Evolutionary conservation across 1,284 basidiomycete genomes (phyloP), one percentile per base, ranked within the genome.

Genomic region (Termitomyces sp.): DNA sequence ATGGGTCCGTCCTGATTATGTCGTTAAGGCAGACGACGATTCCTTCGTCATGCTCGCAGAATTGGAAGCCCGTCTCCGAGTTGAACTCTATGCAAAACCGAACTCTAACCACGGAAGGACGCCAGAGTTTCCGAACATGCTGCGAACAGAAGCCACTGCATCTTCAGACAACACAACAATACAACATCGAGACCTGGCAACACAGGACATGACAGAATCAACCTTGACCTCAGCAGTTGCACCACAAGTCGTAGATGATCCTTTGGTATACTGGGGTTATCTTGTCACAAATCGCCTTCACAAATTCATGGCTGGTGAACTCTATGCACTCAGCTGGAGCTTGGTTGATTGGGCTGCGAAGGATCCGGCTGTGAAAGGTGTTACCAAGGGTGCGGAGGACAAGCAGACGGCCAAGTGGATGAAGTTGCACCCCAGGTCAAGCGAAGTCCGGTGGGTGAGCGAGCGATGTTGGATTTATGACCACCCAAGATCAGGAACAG

Each of bases 401-500:
- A 96, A 97, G 69, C 86, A 93, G 64, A 89, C 88, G n/a, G 86
- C 94, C 3, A 88, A 86, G 61, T 99, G 96, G 97, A 93, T 99
- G 81, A 79, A 81, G 33, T 66, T 86, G 53, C 95, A 98, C 71
- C 96, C 96, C 0, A 81, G 86, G 44, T 82, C 86, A 10, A 72
- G 80, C 33, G 79, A 86, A 58, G 83, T 99, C 35, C 81, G 92
- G 49, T 98, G 93, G 93, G 79, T 81, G 28, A 88, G 91, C 61
- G 96, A 99, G 66, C 83, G 86, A 26, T 98, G 96, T 69, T 97
- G 93, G 92, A 93, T 99, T 60, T 97, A 99, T 70, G 96, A 99
- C 68, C 95, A 97, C 70, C 96, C 96, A 0, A 88, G 93, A 49
- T 84, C 90, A 2, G 87, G 89, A 44, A 97, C 95, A 18, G 91